phyloP scores from a whole-genome alignment of 768 basidiomycete genomes.

The Macrocybe gigantea region DNA sequence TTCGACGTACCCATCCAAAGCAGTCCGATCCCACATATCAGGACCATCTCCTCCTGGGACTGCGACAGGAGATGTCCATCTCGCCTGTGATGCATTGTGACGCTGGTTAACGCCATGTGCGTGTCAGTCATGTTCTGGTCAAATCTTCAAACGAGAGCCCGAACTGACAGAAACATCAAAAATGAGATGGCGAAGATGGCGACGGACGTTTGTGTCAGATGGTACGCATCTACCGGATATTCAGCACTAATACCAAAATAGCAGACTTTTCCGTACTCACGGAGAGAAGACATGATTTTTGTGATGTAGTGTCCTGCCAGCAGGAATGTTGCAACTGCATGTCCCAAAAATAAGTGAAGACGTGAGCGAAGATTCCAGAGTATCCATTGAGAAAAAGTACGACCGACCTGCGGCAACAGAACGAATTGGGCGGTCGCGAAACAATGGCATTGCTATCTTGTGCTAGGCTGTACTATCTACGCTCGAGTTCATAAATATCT shows the following conservation, averaged over 20 bases:
- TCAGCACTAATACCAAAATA: not conserved
- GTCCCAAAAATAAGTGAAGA: not conserved
- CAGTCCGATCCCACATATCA: conserved; percentile 67
- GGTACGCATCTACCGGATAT: conserved; percentile 44
- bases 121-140: not conserved
- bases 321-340: conserved; percentile 42
- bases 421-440: conserved; percentile 41
- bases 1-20: conserved; percentile 66
- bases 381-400: conserved; percentile 1
- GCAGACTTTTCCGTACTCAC: conserved; percentile 22
- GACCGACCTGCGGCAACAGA: conserved; percentile 39
- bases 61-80: conserved; percentile 59
- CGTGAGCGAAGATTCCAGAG: not conserved
- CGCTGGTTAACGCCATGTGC: conserved; percentile 29
- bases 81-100: conserved; percentile 60
- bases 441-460: conserved; percentile 35
- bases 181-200: conserved; percentile 63
- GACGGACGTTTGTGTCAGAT: conserved; percentile 69
- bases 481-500: too few species aligned
- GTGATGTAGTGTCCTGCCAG: conserved; percentile 43
- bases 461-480: not conserved
- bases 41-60: conserved; percentile 65
- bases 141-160: not conserved
- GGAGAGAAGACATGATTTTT: conserved; percentile 39
- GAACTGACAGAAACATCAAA: conserved; percentile 52